Conservation (phyloP, 139 green algal species). For the Coccomyxa sp. region DNA sequence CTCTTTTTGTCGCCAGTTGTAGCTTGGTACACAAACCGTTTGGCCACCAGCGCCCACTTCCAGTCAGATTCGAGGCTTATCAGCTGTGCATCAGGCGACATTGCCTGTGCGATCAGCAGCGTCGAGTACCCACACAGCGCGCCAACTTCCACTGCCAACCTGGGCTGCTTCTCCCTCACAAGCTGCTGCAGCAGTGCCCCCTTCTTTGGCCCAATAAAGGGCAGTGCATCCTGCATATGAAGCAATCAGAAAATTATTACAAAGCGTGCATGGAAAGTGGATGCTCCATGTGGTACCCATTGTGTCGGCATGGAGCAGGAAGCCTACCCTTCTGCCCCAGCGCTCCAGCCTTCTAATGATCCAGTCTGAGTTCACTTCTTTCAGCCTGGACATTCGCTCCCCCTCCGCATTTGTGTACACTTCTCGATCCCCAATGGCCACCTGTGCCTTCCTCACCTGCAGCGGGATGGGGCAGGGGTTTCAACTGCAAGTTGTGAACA, state of each 20-base stretch:
- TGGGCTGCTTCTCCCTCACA: slow-evolving; percentile 32
- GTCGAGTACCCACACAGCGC: slow-evolving; percentile 54
- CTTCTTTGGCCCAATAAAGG: slow-evolving; percentile 59
- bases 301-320: background rate
- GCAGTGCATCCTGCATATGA: slow-evolving; percentile 44
- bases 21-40: slow-evolving; percentile 60
- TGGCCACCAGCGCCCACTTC: slow-evolving; percentile 51
- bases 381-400: slow-evolving; percentile 56
- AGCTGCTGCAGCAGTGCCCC: slow-evolving; percentile 46
- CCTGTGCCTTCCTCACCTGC: slow-evolving; percentile 45
- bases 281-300: too few relatives aligned
- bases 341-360: slow-evolving; percentile 58
- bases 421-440: slow-evolving; percentile 52
- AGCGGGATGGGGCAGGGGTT: background rate
- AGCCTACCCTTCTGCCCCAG: slow-evolving; percentile 32
- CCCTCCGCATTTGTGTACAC: slow-evolving; percentile 57
- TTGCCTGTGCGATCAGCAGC: slow-evolving; percentile 44
- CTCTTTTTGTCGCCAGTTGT: slow-evolving; percentile 23
- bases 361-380: slow-evolving; percentile 64
- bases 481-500: background rate
- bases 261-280: background rate
- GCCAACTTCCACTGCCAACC: slow-evolving; percentile 57
- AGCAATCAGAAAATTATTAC: background rate
- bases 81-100: slow-evolving; percentile 27
- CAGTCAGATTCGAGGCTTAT: slow-evolving; percentile 59